Conservation (phyloP, 2,329 filamentous ascomycete species). For the Talaromyces marneffei region DNA sequence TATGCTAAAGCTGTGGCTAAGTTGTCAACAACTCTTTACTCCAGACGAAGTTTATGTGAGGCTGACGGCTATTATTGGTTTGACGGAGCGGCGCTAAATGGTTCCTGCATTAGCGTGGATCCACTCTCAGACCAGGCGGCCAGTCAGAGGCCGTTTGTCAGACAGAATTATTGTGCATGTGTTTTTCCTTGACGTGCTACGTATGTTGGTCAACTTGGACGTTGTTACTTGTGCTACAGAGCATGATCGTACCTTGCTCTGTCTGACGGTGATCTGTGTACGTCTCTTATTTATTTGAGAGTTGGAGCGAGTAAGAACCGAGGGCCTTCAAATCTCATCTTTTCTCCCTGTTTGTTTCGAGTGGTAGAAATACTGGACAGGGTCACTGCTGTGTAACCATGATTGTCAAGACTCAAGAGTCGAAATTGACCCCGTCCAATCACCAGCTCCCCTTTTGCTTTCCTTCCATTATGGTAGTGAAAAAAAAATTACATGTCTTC, state of each 20-base stretch:
- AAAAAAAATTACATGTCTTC: background rate
- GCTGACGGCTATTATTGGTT: background rate
- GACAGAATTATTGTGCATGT: background rate
- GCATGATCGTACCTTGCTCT: background rate
- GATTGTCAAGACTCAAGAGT: background rate
- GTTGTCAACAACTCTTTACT: background rate
- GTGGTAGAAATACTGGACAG: background rate
- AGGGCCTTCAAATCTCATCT: background rate
- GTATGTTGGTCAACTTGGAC: background rate
- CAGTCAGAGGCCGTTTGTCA: background rate
- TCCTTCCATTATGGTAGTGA: background rate
- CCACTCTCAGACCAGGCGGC: background rate
- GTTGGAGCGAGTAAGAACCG: background rate
- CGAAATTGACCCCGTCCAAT: background rate
- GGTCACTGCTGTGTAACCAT: background rate
- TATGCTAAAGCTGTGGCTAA: background rate
- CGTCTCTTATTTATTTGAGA: background rate
- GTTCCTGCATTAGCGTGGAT: slow-evolving; percentile 11
- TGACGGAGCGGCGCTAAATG: background rate
- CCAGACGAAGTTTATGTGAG: background rate
- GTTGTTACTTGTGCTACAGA: no score
- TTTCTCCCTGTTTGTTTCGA: background rate
- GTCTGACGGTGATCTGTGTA: background rate
- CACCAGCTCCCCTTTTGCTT: background rate
- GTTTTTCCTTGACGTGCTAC: background rate